Evolutionary conservation across 1,139 yeast genomes (phyloP), one percentile per base, ranked within the genome.

Genomic region (Blastobotrys arbuscula): DNA sequence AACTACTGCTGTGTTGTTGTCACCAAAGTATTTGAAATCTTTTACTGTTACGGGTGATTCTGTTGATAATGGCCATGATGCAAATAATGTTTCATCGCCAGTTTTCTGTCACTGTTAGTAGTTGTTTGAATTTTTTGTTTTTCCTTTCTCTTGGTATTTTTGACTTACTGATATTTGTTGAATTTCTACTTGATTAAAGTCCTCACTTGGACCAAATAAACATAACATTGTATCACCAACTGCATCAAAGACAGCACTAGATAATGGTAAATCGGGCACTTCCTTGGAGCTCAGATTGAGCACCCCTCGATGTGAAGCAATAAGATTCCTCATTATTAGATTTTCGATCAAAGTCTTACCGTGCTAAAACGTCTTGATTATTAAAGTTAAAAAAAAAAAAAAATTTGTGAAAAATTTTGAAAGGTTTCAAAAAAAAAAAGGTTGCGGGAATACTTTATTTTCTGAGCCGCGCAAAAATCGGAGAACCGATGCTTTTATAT

Each of bases 191-290:
- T 74, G 60, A 20, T 78, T 79, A 20, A 79, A 73, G 42, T 81
- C 88, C 18, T 68, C 71, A 19, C 59, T 52, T 20, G 86, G 80
- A 2, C 83, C 78, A 50, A 85, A 70, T 2, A 79, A 83, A 57
- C 82, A 77, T 0, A 94, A 79, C 48, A 88, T 73, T 51, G 87
- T 77, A 63, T 87, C 94, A 12, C 84, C 75, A 24, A 84, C 78
- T 0, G 86, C 75, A 63, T 88, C 96, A 59, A 87, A 86, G n/a
- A 75, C 77, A 2, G 92, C 74, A 42, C 75, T 77, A 2, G 72
- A 65, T 7, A 81, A 70, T n/a, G 72, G 73, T 53, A 81, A 69
- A 56, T 82, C 92, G 1, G 92, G 94, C 50, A 55, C 65, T 31
- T 58, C 58, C 30, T 50, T 47, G 1, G 68, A 61, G 21, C 52